A percentile compares a stretch with the other conserved stretches of the same genome.
These are phyloP conservation scores for Trapa incisa DNA, from an alignment of 345 rosid species.

Conservation along the genomic window DNA sequence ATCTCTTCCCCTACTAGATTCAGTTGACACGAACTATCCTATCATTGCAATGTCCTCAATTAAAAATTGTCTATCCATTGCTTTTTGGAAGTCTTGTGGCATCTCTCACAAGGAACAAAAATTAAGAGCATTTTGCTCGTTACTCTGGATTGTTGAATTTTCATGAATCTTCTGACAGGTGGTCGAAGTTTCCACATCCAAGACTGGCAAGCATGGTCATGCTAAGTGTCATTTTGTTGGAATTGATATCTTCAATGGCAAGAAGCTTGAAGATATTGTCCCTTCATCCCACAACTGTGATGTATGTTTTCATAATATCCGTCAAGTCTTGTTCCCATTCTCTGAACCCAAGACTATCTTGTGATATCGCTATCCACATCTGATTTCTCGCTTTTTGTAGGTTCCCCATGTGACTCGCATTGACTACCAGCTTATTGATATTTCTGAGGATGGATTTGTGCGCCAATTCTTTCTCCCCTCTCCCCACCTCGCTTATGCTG, in stretches of 20 bases:
- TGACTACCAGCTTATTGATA: conserved; percentile 37
- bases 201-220: conserved; percentile 21
- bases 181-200: conserved; percentile 18
- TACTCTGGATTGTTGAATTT: neutral
- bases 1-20: neutral
- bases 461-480: conserved; percentile 3
- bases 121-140: no score
- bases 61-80: no score
- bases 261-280: conserved; percentile 19
- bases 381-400: conserved; percentile 10
- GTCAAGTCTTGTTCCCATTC: neutral
- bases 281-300: conserved; percentile 21
- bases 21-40: no score
- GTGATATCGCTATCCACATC: neutral
- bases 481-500: neutral
- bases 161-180: conserved; percentile 7
- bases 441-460: conserved; percentile 45
- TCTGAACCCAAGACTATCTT: neutral
- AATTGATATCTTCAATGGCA: conserved; percentile 19
- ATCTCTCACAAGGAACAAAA: no score
- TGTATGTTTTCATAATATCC: conserved; percentile 6
- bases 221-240: conserved; percentile 20
- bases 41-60: no score
- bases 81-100: no score
- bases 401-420: conserved; percentile 32